Conservation (phyloP, 225 moss, liverwort and hornwort genomes). For the Pseudisothecium myosuroides region DNA sequence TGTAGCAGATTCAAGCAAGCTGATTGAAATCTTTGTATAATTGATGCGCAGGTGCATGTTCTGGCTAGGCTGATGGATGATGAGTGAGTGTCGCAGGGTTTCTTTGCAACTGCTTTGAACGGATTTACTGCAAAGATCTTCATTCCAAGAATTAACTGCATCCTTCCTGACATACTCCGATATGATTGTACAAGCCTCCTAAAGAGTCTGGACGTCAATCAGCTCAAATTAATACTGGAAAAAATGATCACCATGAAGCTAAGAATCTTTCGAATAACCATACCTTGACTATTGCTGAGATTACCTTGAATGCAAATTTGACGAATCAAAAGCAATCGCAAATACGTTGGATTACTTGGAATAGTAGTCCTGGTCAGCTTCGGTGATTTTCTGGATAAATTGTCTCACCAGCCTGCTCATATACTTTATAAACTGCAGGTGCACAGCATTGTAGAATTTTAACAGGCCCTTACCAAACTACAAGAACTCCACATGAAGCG, state of each 20-base stretch:
- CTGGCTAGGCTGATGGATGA: no score
- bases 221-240: not conserved
- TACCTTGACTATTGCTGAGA: not conserved
- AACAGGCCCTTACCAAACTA: no score
- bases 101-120: no score
- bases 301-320: not conserved
- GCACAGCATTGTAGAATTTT: no score
- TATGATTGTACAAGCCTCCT: not conserved
- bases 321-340: not conserved
- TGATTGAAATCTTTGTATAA: no score
- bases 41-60: no score
- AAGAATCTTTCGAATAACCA: not conserved
- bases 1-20: no score
- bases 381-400: not conserved
- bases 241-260: not conserved
- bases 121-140: no score
- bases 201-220: not conserved
- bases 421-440: no score
- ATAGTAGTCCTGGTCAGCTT: not conserved
- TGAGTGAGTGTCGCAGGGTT: no score
- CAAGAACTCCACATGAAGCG: no score
- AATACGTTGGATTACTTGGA: not conserved
- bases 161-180: not conserved
- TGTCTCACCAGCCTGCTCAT: not conserved
- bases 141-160: no score